Evolutionary conservation across 2,329 filamentous ascomycete species (phyloP), one percentile per base, ranked within the genome.

Genomic region (Fusarium sp.): DNA sequence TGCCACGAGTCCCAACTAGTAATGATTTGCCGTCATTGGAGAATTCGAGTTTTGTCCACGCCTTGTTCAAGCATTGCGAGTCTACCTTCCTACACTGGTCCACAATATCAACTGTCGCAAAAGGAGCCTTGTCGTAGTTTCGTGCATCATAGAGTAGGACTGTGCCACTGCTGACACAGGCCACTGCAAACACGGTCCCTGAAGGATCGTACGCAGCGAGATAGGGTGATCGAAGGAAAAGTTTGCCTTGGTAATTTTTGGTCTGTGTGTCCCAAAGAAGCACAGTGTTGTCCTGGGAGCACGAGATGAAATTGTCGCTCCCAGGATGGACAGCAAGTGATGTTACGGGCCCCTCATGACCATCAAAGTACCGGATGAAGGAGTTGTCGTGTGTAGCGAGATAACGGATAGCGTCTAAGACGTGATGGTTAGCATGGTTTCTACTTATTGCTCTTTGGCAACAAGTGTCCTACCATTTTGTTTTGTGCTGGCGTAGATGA

Each of bases 401-500:
- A 82, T 92, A 98, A 78, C 90, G 91, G 72, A 92, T 97, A 75
- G 89, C 94, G 83, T 95, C 92, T 91, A 61, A 22, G 9, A 34
- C 18, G 18, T 9, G n/a, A 32, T 41, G 18, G 13, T 52, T 43
- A 52, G 49, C 49, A 41, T 7, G 18, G 10, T 52, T 41, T 41
- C 24, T 43, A 25, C 18, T 13, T 18, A 27, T 52, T 29, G 13
- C 32, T 43, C 34, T 20, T 20, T n/a, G 32, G 15, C n/a, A 16
- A 41, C 22, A 41, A 25, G 34, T 29, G 13, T 27, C 49, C 66
- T 84, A 94, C 92, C 88, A 77, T 99, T 97, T 74, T 97, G 90
- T 78, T 97, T 98, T 15, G 96, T 99, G 78, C 93, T 97, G 54
- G 96, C 94, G 77, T 98, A 98, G 64, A 99, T 90, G 77, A 99